These are phyloP conservation scores for Capsaspora owczarzaki DNA, from an alignment of 78 protist genomes.

Conservation along the genomic window DNA sequence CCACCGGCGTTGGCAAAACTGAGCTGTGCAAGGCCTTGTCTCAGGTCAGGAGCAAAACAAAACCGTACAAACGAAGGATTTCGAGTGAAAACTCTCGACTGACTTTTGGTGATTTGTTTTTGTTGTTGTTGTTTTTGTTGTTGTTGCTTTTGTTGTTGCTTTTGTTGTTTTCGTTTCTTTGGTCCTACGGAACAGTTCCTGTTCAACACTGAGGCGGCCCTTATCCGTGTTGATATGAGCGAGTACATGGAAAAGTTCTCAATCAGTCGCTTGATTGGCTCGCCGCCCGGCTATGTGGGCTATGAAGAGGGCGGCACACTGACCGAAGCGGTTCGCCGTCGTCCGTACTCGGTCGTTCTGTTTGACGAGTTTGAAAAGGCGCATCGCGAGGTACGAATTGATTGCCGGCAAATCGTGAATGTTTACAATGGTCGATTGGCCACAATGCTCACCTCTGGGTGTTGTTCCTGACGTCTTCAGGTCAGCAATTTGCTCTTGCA, in stretches of 20 bases:
- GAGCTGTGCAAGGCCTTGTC: slow-evolving; percentile 95
- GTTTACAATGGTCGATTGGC: too few relatives aligned
- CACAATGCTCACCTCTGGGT: neutral
- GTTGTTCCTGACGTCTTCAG: neutral
- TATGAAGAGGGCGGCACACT: slow-evolving; percentile 97
- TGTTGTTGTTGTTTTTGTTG: neutral
- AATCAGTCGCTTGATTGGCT: slow-evolving; percentile 92
- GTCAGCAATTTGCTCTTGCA: slow-evolving; percentile 90
- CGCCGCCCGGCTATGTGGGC: slow-evolving; percentile 98
- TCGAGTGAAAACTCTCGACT: too few relatives aligned
- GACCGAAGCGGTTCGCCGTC: slow-evolving; percentile 94
- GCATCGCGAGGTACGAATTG: slow-evolving; percentile 47
- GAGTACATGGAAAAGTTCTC: slow-evolving; percentile 94
- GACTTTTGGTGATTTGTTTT: too few relatives aligned
- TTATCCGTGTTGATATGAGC: slow-evolving; percentile 94
- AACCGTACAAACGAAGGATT: too few relatives aligned
- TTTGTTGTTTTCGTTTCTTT: neutral
- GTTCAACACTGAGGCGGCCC: slow-evolving; percentile 82
- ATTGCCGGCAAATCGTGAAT: too few relatives aligned
- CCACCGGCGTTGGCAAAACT: slow-evolving; percentile 94
- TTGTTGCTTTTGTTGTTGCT: neutral
- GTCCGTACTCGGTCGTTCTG: slow-evolving; percentile 93
- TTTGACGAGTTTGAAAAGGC: slow-evolving; percentile 98
- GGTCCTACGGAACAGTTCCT: slow-evolving; percentile 39
- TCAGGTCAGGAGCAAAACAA: too few relatives aligned